These are phyloP conservation scores for Clavulina sp. DNA, from an alignment of 768 basidiomycete species.

Conservation along the genomic window DNA sequence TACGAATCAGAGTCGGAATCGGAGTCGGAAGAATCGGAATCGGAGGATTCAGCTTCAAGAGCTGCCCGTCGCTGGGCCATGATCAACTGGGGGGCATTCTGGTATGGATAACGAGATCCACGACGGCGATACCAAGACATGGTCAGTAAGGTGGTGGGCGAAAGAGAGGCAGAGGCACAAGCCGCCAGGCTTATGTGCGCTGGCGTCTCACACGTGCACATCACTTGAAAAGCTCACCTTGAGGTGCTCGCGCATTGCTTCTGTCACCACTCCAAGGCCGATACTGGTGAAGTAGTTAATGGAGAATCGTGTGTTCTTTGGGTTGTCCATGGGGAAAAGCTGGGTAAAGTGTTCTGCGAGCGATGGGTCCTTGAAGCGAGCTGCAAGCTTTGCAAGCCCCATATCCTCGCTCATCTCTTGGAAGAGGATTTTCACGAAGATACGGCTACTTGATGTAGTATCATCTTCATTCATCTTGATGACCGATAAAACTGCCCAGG, in stretches of 20 bases:
- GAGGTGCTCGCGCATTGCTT: slow-evolving; percentile 92
- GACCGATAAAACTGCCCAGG: slow-evolving; percentile 70
- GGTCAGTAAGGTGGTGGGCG: neutral
- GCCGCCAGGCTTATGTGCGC: too few relatives aligned
- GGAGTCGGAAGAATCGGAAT: slow-evolving; percentile 18
- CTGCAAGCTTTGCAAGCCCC: slow-evolving; percentile 72
- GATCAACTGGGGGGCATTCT: slow-evolving; percentile 86
- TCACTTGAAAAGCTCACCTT: slow-evolving; percentile 38
- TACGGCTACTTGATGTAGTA: slow-evolving; percentile 88
- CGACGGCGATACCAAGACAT: neutral
- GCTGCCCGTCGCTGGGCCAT: slow-evolving; percentile 87
- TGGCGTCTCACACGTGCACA: neutral
- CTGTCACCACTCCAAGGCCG: slow-evolving; percentile 76
- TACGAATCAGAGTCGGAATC: slow-evolving; percentile 23
- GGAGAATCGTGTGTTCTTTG: slow-evolving; percentile 88
- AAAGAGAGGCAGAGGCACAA: too few relatives aligned
- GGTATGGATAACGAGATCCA: slow-evolving; percentile 5
- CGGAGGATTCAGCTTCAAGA: slow-evolving; percentile 47
- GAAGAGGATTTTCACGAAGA: slow-evolving; percentile 95
- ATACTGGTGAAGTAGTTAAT: slow-evolving; percentile 98
- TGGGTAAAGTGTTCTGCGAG: slow-evolving; percentile 50
- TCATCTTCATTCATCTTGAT: slow-evolving; percentile 96
- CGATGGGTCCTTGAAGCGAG: slow-evolving; percentile 80
- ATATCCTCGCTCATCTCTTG: slow-evolving; percentile 88
- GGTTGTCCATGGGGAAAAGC: slow-evolving; percentile 94